Evolutionary conservation across 768 basidiomycete genomes (phyloP).

Genomic region (Suillus placidus): DNA sequence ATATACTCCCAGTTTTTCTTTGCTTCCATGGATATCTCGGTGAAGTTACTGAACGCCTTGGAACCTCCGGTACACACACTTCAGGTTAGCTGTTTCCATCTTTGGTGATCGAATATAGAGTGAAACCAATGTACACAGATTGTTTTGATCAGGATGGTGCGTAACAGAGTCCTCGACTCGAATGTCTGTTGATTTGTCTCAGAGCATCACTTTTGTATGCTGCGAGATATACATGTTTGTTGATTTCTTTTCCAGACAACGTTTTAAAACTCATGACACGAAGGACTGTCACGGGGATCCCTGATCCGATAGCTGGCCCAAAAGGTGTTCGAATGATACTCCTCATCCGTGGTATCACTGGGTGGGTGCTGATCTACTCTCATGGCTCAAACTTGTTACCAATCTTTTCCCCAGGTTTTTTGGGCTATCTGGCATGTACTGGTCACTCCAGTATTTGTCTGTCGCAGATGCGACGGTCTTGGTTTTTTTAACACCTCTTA

Average conservation of each 20-base stretch:
- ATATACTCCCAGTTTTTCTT: slow-evolving; percentile 60
- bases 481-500: slow-evolving; percentile 72
- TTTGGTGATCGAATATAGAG: background rate
- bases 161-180: slow-evolving; percentile 13
- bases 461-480: slow-evolving; percentile 79
- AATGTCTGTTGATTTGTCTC: slow-evolving; percentile 5
- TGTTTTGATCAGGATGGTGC: slow-evolving; percentile 61
- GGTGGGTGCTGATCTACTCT: slow-evolving; percentile 40
- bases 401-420: slow-evolving; percentile 57
- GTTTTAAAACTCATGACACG: background rate
- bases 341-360: slow-evolving; percentile 60
- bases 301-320: slow-evolving; percentile 69
- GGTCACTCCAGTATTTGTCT: slow-evolving; percentile 72
- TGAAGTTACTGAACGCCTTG: slow-evolving; percentile 61
- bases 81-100: slow-evolving; percentile 42
- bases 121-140: slow-evolving; percentile 35
- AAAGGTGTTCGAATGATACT: slow-evolving; percentile 64
- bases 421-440: slow-evolving; percentile 69
- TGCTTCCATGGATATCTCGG: slow-evolving; percentile 60
- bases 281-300: slow-evolving; percentile 45
- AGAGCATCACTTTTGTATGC: slow-evolving; percentile 56
- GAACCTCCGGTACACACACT: slow-evolving; percentile 61
- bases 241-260: slow-evolving; percentile 1
- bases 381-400: background rate
- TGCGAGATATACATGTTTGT: slow-evolving; percentile 54